A percentile compares a stretch with the other conserved stretches of the same genome.
Evolutionary conservation across 1,284 basidiomycete species (phyloP).

Genomic region (Chondrostereum purpureum): DNA sequence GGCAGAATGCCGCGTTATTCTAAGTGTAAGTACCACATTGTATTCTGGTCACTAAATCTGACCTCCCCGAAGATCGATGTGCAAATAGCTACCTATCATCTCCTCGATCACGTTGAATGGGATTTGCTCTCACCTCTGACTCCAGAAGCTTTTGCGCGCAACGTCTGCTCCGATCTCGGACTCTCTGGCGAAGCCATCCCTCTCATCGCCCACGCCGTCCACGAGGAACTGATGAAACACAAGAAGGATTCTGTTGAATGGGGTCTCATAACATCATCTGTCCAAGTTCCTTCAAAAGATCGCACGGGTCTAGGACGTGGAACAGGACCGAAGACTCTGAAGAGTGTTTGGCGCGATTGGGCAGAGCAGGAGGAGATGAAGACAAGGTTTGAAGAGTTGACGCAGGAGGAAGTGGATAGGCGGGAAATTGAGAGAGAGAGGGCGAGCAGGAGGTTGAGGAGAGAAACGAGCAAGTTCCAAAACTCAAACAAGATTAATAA

Average conservation of each 20-base stretch:
- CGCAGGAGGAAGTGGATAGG: conserved; percentile 85
- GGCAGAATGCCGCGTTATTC: conserved; percentile 82
- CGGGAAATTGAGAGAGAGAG: conserved; percentile 79
- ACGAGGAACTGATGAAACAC: conserved; percentile 92
- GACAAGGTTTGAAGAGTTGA: conserved; percentile 84
- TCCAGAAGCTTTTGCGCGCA: conserved; percentile 79
- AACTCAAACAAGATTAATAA: neutral
- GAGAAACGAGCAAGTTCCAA: conserved; percentile 16
- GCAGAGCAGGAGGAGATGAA: conserved; percentile 86
- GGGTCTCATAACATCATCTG: conserved; percentile 62
- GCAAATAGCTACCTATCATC: conserved; percentile 88
- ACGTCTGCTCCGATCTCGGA: conserved; percentile 83
- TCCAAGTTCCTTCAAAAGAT: conserved; percentile 56
- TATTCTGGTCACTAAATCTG: conserved; percentile 10
- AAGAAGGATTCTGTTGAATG: conserved; percentile 93
- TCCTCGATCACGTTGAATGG: conserved; percentile 97
- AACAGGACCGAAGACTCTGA: conserved; percentile 74
- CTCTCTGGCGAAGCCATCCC: conserved; percentile 84
- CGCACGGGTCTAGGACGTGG: conserved; percentile 75
- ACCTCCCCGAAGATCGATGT: conserved; percentile 76
- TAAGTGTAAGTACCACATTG: conserved; percentile 60
- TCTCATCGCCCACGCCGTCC: conserved; percentile 86
- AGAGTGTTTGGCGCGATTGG: conserved; percentile 95
- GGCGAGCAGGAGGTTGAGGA: conserved; percentile 46
- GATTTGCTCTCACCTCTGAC: conserved; percentile 90